Base-by-base conservation (phyloP, 345 rosid genomes). In the Camelina laxa region DNA sequence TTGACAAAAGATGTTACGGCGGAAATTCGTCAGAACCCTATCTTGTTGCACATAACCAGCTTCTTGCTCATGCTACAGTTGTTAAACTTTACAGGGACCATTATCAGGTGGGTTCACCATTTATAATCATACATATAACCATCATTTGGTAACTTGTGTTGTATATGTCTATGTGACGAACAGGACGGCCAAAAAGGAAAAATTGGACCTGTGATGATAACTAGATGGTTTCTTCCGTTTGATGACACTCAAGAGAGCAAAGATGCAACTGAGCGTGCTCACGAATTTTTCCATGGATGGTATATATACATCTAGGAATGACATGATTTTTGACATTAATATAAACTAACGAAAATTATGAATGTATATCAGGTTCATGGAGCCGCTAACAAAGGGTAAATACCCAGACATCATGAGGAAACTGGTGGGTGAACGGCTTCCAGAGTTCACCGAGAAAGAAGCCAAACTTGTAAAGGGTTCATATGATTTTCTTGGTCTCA, bases 11-110 rank as follows among this genome's bases (percentile, higher is more conserved):
- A 20, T 82, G 85, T 60, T 41, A 30, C 1, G 72, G 41, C 0
- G 84, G 80, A 13, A 39, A 79, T 30, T 82, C 85, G 10, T 65
- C 49, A 7, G 80, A 77, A 39, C 80, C 80, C 4, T 77, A 77
- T 24, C n/a, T n/a, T n/a, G n/a, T n/a, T n/a, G n/a, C n/a, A n/a
- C n/a, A n/a, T n/a, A n/a, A n/a, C n/a, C n/a, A n/a, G n/a, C 76
- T 77, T 71, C 49, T 77, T 16, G 76, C 76, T 58, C 80, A 77
- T 64, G 80, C 80, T 10, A 1, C 16, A 1, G 67, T 4, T 5
- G 80, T 77, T 0, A 20, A 77, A 3, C n/a, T n/a, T n/a, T n/a
- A n/a, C n/a, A n/a, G n/a, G n/a, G n/a, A n/a, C n/a, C 62, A 36
- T 49, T 77, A 57, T 41, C 72, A n/a, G 57, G 74, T 57, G 42